Percentiles rank a stretch among this genome's conserved stretches.
These are phyloP conservation scores for Penicillium brasilianum DNA, from an alignment of 2,329 filamentous ascomycete genomes.

Conservation along the genomic window DNA sequence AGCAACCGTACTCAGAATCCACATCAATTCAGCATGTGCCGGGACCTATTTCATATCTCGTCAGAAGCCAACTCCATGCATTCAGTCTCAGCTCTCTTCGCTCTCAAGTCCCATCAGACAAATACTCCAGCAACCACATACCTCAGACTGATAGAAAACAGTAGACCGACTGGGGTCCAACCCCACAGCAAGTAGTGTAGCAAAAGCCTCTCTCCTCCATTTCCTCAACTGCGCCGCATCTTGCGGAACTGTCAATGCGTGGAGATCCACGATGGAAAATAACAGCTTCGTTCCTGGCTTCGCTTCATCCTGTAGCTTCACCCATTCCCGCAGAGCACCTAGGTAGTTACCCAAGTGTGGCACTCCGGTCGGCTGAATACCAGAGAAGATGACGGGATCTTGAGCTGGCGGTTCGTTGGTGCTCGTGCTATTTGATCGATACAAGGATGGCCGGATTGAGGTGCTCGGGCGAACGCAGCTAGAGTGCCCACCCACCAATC, in stretches of 20 bases:
- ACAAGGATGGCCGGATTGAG: constrained; percentile 10
- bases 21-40: constrained; percentile 90
- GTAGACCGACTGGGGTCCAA: constrained; percentile 76
- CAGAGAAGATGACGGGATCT: constrained; percentile 77
- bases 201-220: constrained; percentile 75
- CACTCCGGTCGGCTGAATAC: constrained; percentile 93
- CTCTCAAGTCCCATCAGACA: neutral
- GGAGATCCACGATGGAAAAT: constrained; percentile 90
- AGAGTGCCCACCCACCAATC: constrained; percentile 13
- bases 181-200: constrained; percentile 81
- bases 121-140: constrained; percentile 48
- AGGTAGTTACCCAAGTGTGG: constrained; percentile 96
- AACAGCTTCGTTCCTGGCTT: constrained; percentile 65
- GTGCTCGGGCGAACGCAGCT: constrained; percentile 8
- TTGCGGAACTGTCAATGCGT: constrained; percentile 85
- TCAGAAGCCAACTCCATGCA: constrained; percentile 1
- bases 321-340: constrained; percentile 87
- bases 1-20: constrained; percentile 90
- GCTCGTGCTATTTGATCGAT: constrained; percentile 24
- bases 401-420: constrained; percentile 13
- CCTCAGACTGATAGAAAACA: constrained; percentile 81
- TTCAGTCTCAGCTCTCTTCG: neutral
- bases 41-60: constrained; percentile 59
- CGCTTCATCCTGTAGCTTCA: constrained; percentile 72
- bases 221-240: constrained; percentile 63